phyloP scores from a whole-genome alignment of 2,329 filamentous ascomycete genomes.

The Ceratocystis cubensis region DNA sequence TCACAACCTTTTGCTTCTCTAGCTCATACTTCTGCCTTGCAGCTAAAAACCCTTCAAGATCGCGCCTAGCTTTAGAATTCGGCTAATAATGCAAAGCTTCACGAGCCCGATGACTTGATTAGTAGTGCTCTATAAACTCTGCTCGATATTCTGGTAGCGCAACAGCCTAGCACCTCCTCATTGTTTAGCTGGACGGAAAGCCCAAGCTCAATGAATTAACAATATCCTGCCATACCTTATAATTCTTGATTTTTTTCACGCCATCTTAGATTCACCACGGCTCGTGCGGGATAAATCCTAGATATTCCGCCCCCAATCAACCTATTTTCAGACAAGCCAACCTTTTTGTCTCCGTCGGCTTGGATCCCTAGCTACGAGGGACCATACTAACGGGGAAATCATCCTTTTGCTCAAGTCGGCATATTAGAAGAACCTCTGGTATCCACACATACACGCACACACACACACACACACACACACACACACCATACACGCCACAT shows the following conservation, averaged over 20 bases:
- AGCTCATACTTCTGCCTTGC: neutral
- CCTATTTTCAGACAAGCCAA: neutral
- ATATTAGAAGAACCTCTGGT: neutral
- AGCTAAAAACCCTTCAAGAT: neutral
- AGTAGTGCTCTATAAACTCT: slow-evolving; percentile 4
- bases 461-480: too few relatives aligned
- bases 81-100: neutral
- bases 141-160: neutral
- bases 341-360: neutral
- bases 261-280: neutral
- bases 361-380: neutral
- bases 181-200: neutral
- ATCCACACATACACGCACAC: neutral
- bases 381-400: neutral
- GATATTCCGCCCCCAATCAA: neutral
- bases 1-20: neutral
- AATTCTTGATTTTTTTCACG: neutral
- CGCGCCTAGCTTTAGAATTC: neutral
- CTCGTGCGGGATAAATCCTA: neutral
- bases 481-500: too few relatives aligned
- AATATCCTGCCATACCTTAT: neutral
- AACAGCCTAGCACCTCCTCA: neutral
- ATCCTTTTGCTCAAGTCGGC: neutral
- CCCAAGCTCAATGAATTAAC: neutral
- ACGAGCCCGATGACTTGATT: slow-evolving; percentile 2